phyloP scores from a whole-genome alignment of 139 green algal species.

The Micractinium sp. region DNA sequence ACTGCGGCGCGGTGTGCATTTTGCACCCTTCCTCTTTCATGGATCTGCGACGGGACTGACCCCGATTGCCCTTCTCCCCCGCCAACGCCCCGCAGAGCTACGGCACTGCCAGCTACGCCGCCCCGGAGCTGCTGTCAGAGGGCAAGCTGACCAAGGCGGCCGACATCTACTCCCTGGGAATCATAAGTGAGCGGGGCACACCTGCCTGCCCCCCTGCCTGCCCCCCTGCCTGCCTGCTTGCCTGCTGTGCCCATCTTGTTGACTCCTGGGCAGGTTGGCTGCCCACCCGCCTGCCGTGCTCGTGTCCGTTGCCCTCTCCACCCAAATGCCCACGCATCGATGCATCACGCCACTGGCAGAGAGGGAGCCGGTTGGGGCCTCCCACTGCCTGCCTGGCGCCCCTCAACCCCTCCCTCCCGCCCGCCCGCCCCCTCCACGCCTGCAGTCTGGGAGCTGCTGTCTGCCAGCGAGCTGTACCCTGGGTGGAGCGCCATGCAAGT shows the following conservation, averaged over 20 bases:
- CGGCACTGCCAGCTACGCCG: conserved; percentile 14
- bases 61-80: background rate
- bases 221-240: too few relatives aligned
- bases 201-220: too few relatives aligned
- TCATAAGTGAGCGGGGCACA: conserved; percentile 35
- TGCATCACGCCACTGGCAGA: too few relatives aligned
- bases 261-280: too few relatives aligned
- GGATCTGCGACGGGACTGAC: too few relatives aligned
- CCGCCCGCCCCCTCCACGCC: background rate
- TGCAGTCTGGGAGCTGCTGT: conserved; percentile 8
- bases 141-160: conserved; percentile 30
- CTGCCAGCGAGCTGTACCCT: conserved; percentile 7
- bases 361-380: background rate
- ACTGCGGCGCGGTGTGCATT: too few relatives aligned
- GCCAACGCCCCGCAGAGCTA: background rate
- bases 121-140: conserved; percentile 40
- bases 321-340: background rate
- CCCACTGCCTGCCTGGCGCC: background rate
- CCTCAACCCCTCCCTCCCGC: background rate
- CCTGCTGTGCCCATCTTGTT: background rate
- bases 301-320: too few relatives aligned
- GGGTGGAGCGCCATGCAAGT: conserved; percentile 23
- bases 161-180: conserved; percentile 43
- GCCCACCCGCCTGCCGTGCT: too few relatives aligned
- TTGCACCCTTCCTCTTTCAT: too few relatives aligned